phyloP scores from a whole-genome alignment of 371 early-diverging fungal species.

The Batkoa obscura region DNA sequence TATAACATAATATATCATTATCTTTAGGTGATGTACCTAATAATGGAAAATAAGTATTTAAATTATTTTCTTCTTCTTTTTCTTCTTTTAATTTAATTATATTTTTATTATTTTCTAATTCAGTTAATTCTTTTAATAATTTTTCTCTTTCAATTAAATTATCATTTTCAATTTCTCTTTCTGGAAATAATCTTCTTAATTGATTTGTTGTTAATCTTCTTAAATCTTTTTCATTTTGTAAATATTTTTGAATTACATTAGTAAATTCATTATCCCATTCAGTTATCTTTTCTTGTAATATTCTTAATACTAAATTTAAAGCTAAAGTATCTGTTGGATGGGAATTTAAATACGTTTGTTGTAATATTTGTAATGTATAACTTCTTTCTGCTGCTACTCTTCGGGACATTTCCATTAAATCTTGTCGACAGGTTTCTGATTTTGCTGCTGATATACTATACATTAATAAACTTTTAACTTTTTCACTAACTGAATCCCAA shows the following conservation, averaged over 20 bases:
- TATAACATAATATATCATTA: not conserved
- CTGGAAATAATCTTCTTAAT: constrained; percentile 38
- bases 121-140: not conserved
- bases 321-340: constrained; percentile 57
- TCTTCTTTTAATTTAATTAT: not conserved
- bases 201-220: constrained; percentile 39
- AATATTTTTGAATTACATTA: constrained; percentile 44
- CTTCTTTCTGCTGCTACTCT: constrained; percentile 52
- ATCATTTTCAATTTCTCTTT: constrained; percentile 13
- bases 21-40: not conserved
- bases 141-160: not conserved
- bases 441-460: constrained; percentile 42
- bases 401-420: constrained; percentile 34
- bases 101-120: not conserved
- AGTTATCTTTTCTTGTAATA: constrained; percentile 52
- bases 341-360: constrained; percentile 54
- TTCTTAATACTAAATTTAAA: constrained; percentile 46
- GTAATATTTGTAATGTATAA: constrained; percentile 51
- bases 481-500: constrained; percentile 48
- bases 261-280: constrained; percentile 68
- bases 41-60: not conserved
- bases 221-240: constrained; percentile 53
- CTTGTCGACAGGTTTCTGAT: constrained; percentile 37
- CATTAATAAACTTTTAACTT: constrained; percentile 30
- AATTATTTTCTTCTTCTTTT: not conserved